Evolutionary conservation across 2,329 filamentous ascomycete species (phyloP).

Genomic region (Xylaria hypoxylon): DNA sequence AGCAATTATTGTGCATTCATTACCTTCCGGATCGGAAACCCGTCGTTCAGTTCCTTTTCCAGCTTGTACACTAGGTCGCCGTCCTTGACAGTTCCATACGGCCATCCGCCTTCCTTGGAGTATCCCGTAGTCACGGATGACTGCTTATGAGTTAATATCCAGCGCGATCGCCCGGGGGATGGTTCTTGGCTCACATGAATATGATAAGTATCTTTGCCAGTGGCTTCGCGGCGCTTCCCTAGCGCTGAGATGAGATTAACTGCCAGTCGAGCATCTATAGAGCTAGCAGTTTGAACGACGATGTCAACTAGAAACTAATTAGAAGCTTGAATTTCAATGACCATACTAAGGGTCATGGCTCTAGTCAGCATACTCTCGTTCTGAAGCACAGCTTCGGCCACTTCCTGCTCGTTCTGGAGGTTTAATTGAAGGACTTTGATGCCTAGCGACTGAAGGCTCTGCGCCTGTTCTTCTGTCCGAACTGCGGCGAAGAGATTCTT

Average conservation of each 20-base stretch:
- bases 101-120: slow-evolving; percentile 49
- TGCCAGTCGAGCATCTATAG: slow-evolving; percentile 44
- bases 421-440: slow-evolving; percentile 51
- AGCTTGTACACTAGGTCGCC: slow-evolving; percentile 47
- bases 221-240: slow-evolving; percentile 46
- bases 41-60: slow-evolving; percentile 47
- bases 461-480: slow-evolving; percentile 51
- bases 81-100: slow-evolving; percentile 49
- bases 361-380: slow-evolving; percentile 34
- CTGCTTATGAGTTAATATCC: slow-evolving; percentile 34
- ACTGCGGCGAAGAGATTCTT: slow-evolving; percentile 50
- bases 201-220: slow-evolving; percentile 48
- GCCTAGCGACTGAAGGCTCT: slow-evolving; percentile 49
- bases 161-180: not conserved
- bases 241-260: slow-evolving; percentile 52
- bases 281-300: slow-evolving; percentile 53
- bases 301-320: slow-evolving; percentile 50
- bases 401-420: slow-evolving; percentile 46
- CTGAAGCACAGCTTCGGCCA: slow-evolving; percentile 33
- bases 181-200: slow-evolving; percentile 50
- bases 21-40: slow-evolving; percentile 49
- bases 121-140: slow-evolving; percentile 48
- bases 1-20: slow-evolving; percentile 2
- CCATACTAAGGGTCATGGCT: not conserved
- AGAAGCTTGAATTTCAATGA: slow-evolving; percentile 31